Base-by-base conservation (phyloP, 2,329 filamentous ascomycete species). In the Aspergillus aculeatinus region DNA sequence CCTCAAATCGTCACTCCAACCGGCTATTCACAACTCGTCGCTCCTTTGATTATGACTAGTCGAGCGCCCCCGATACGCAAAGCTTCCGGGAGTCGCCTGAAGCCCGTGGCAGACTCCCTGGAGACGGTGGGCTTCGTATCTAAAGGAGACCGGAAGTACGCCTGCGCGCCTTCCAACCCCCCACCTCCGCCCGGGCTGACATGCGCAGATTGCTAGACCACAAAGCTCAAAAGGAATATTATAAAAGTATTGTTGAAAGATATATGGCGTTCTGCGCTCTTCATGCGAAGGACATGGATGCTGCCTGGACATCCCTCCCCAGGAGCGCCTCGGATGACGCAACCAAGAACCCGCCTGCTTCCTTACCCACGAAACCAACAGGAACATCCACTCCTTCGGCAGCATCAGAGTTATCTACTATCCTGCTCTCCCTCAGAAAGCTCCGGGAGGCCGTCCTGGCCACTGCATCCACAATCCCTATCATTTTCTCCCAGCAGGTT, bases 261-360 rank as follows among this genome's bases (percentile, higher is more conserved):
- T 97, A 96, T 78, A 89, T 96, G 85, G 86, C 87, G 64, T 96
- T 96, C 75, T 96, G 92, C 80, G 90, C 90, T 16, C 85, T 87
- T 58, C 85, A 89, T 70, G 83, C 87, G 55, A 87, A 90, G 65
- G 87, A 89, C 66, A 85, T 97, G 27, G 85, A 92, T 61, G 82
- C 84, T 53, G 88, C 90, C 57, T 93, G 96, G 72, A 85, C 88
- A 2, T 87, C 87, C 1, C 81, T 95, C 21, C 74, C 69, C 39
- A 71, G 68, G 60, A 76, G 77, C 60, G 72, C 69, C 42, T 76
- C 72, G 21, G 68, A 67, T 55, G 75, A 75, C 66, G 71, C 76
- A 35, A 75, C 76, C 10, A 74, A 68, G 52, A 79, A 79, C 57
- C 74, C 77, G 42, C 76, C 76, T 4, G 70, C 71, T 25, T 65